These are phyloP conservation scores for Collybia sp. DNA, from an alignment of 768 basidiomycete species.

Conservation along the genomic window DNA sequence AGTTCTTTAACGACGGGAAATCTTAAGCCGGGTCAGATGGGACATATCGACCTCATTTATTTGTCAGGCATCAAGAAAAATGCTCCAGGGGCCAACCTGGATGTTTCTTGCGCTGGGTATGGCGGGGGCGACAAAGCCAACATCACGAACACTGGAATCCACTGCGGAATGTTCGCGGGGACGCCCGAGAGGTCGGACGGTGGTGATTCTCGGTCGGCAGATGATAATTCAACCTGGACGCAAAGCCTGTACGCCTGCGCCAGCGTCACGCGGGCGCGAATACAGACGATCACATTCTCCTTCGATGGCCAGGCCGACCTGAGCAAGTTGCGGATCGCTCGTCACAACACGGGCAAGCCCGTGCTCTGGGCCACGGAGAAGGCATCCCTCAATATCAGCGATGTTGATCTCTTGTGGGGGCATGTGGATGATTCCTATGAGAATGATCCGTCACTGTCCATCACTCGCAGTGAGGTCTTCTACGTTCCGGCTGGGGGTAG, in stretches of 20 bases:
- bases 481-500: constrained; percentile 10
- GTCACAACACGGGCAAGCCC: constrained; percentile 6
- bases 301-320: constrained; percentile 8
- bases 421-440: constrained; percentile 5
- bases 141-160: constrained; percentile 15
- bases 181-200: constrained; percentile 14
- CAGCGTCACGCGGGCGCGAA: constrained; percentile 10
- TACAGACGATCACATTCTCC: constrained; percentile 11
- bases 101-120: constrained; percentile 11
- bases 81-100: not conserved
- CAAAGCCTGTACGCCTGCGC: constrained; percentile 13
- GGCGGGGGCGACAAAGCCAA: constrained; percentile 13
- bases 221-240: constrained; percentile 14
- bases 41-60: constrained; percentile 2
- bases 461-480: constrained; percentile 9
- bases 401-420: constrained; percentile 13
- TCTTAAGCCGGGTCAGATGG: constrained; percentile 5
- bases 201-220: constrained; percentile 9
- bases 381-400: constrained; percentile 1
- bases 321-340: constrained; percentile 2
- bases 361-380: constrained; percentile 11
- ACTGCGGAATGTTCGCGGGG: constrained; percentile 12
- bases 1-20: not conserved
- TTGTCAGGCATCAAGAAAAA: not conserved
- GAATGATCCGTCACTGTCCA: constrained; percentile 2